phyloP scores from a whole-genome alignment of 192 early-diverging fungal genomes.

The Allomyces arbusculus region DNA sequence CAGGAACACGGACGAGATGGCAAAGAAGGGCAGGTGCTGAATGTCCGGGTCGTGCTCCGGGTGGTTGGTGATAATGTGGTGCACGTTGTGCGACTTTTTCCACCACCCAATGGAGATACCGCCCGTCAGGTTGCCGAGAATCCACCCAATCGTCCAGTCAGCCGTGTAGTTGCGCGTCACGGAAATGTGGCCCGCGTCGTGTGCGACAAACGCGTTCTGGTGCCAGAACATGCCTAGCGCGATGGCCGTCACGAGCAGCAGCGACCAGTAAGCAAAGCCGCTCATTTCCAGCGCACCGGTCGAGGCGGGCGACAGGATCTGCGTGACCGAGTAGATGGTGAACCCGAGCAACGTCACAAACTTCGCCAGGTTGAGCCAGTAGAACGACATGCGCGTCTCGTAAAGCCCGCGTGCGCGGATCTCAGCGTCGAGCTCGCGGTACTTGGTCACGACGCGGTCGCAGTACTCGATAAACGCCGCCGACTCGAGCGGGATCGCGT shows the following conservation, averaged over 20 bases:
- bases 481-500: background rate
- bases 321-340: slow-evolving; percentile 7
- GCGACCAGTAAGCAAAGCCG: slow-evolving; percentile 8
- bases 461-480: background rate
- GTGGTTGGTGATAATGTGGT: slow-evolving; percentile 91
- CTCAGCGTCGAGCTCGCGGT: slow-evolving; percentile 40
- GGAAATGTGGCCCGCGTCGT: slow-evolving; percentile 92
- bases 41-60: slow-evolving; percentile 92
- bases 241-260: slow-evolving; percentile 21
- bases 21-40: slow-evolving; percentile 92
- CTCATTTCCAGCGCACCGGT: slow-evolving; percentile 8
- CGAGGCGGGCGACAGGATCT: slow-evolving; percentile 10
- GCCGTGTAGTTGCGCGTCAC: slow-evolving; percentile 51
- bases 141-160: slow-evolving; percentile 65
- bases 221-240: slow-evolving; percentile 62
- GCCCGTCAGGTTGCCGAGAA: slow-evolving; percentile 58
- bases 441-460: slow-evolving; percentile 13
- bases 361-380: slow-evolving; percentile 9
- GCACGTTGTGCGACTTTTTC: slow-evolving; percentile 92
- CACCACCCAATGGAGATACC: slow-evolving; percentile 90
- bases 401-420: slow-evolving; percentile 43
- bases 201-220: slow-evolving; percentile 79
- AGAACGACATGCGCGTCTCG: slow-evolving; percentile 19
- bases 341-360: slow-evolving; percentile 6
- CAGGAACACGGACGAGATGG: slow-evolving; percentile 59